Evolutionary conservation across 768 basidiomycete species (phyloP).

Genomic region (Tubosaeta sp.): DNA sequence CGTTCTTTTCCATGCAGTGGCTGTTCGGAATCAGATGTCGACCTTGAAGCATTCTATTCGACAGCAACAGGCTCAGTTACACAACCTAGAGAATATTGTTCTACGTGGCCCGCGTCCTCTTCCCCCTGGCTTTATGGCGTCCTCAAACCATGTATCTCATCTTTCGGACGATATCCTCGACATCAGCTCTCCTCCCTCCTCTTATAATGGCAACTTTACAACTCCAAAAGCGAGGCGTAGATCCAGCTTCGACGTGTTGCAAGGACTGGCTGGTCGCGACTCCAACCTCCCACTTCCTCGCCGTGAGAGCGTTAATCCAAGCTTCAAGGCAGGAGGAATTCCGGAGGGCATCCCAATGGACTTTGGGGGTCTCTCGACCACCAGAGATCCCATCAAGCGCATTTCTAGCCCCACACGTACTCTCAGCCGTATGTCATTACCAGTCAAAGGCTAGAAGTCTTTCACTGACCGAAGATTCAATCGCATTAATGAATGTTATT

Average conservation of each 20-base stretch:
- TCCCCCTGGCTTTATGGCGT: slow-evolving; percentile 35
- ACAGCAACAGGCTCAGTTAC: slow-evolving; percentile 78
- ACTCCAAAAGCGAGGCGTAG: slow-evolving; percentile 54
- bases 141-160: slow-evolving; percentile 36
- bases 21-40: slow-evolving; percentile 74
- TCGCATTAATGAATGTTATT: slow-evolving; percentile 21
- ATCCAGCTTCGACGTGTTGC: slow-evolving; percentile 69
- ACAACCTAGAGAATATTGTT: slow-evolving; percentile 63
- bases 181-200: slow-evolving; percentile 29
- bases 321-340: slow-evolving; percentile 50
- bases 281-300: slow-evolving; percentile 69
- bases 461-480: slow-evolving; percentile 19
- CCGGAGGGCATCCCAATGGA: slow-evolving; percentile 69
- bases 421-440: slow-evolving; percentile 62
- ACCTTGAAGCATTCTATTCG: slow-evolving; percentile 78
- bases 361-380: slow-evolving; percentile 41
- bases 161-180: slow-evolving; percentile 33
- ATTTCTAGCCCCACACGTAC: slow-evolving; percentile 71
- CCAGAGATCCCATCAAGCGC: slow-evolving; percentile 44
- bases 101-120: slow-evolving; percentile 64
- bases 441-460: slow-evolving; percentile 16
- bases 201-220: slow-evolving; percentile 31
- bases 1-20: slow-evolving; percentile 45
- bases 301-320: slow-evolving; percentile 41
- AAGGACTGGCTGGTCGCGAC: slow-evolving; percentile 69